A percentile compares a stretch with the other conserved stretches of the same genome.
phyloP scores from a whole-genome alignment of 202 grass and related monocot species.

The Panicum virgatum region DNA sequence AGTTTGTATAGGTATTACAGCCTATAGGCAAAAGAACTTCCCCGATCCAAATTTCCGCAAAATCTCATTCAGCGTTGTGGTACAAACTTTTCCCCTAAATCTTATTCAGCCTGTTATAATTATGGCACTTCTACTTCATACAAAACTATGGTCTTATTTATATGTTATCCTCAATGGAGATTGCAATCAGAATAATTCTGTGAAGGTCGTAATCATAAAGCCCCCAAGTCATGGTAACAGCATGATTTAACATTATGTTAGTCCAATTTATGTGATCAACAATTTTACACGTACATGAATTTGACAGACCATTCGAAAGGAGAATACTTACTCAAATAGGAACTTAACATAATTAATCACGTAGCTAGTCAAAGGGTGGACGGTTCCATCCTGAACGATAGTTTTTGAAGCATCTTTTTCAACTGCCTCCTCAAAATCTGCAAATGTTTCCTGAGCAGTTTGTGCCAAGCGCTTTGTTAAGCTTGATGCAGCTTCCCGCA shows the following conservation, averaged over 20 bases:
- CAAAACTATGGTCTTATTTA: slow-evolving; percentile 5
- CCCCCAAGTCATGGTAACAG: neutral
- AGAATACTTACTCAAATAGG: slow-evolving; percentile 77
- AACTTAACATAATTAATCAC: slow-evolving; percentile 99
- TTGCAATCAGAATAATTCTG: slow-evolving; percentile 16
- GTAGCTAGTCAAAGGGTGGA: slow-evolving; percentile 97
- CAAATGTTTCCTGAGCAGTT: slow-evolving; percentile 85
- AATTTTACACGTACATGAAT: slow-evolving; percentile 22
- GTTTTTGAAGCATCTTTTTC: slow-evolving; percentile 97
- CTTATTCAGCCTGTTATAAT: neutral
- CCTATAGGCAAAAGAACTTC: neutral
- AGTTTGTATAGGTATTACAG: neutral
- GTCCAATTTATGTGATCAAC: slow-evolving; percentile 2
- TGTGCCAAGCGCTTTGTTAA: slow-evolving; percentile 86
- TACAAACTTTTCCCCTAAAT: neutral
- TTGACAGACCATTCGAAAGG: neutral
- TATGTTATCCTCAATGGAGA: slow-evolving; percentile 12
- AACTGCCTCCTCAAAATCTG: slow-evolving; percentile 87
- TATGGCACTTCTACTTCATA: slow-evolving; percentile 2
- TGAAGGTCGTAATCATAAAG: slow-evolving; percentile 27
- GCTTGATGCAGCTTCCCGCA: slow-evolving; percentile 61
- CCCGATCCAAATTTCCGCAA: neutral
- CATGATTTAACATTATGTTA: neutral
- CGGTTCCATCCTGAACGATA: slow-evolving; percentile 92
- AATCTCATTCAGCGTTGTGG: neutral